Percentiles rank a stretch among this genome's conserved stretches.
Conservation (phyloP, 2,329 filamentous ascomycete species). For the Diaporthe citri region DNA sequence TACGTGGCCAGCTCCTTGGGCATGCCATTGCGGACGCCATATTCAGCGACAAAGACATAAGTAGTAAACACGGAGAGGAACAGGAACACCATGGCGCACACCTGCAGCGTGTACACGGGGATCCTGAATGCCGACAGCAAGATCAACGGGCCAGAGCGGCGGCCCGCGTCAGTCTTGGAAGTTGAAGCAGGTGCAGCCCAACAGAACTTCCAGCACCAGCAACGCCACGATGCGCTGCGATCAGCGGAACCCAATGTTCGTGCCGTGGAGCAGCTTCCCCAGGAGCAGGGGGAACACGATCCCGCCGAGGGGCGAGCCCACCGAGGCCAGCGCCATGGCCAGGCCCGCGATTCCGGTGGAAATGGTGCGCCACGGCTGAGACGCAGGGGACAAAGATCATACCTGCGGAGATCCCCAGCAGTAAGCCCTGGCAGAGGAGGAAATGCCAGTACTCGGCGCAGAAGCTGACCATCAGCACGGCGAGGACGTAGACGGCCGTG, state of each 20-base stretch:
- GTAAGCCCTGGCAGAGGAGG: constrained; percentile 55
- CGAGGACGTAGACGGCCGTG: constrained; percentile 43
- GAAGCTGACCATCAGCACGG: constrained; percentile 52
- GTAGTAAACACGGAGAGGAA: background rate
- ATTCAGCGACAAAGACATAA: background rate
- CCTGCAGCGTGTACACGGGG: background rate
- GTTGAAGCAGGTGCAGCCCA: background rate
- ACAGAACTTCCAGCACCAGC: background rate
- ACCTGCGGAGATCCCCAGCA: constrained; percentile 51
- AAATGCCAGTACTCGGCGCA: constrained; percentile 56
- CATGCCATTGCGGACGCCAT: background rate
- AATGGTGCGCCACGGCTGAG: constrained; percentile 53
- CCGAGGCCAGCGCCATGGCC: constrained; percentile 53
- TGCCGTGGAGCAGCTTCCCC: constrained; percentile 52
- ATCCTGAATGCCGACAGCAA: background rate
- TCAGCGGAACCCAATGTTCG: constrained; percentile 45
- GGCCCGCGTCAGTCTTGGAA: background rate
- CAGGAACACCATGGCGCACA: background rate
- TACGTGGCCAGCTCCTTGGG: background rate
- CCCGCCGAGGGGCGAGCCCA: constrained; percentile 58
- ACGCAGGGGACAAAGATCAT: constrained; percentile 53
- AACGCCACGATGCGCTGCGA: constrained; percentile 50
- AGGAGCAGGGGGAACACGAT: constrained; percentile 57
- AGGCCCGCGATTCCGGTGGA: constrained; percentile 53
- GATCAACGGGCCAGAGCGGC: background rate